Base-by-base conservation (phyloP, 1,139 yeast genomes). In the Zygosaccharomyces sapae region DNA sequence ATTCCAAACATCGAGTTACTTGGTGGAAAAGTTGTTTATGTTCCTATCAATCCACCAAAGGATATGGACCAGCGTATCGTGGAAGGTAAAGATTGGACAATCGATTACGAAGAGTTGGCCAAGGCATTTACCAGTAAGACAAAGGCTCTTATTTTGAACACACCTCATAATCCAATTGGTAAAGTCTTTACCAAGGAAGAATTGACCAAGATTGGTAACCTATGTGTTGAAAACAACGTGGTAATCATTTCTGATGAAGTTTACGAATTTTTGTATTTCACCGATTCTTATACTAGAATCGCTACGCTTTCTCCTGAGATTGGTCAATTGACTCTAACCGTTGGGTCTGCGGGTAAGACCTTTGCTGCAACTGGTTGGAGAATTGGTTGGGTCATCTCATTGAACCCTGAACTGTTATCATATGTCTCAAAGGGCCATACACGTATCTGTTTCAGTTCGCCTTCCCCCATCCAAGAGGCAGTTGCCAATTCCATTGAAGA, bases 331-430 rank as follows among this genome's bases (percentile, higher is more conserved):
- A 87, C 97, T 0, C 71, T 92, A 49, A 84, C 97, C 5, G 95
- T 92, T 16, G 97, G 97, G 0, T 87, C 96, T 27, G 98, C 97
- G 4, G 98, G 98, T 51, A 92, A 92, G 69, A 83, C 96, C 0
- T 92, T 92, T 71, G 95, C 96, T 22, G 96, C 96, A 36, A 92
- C 98, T 22, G 98, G 98, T 47, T 92, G 97, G 97, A 81, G 98
- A 72, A 79, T 92, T 46, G 98, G 98, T 45, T 92, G 95, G 92
- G 77, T 90, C 34, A 83, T 90, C 54, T 97, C 97, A 5, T 40
- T 54, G 41, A 84, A 86, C 45, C 76, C 86, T n/a, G 84, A 83
- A 22, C 73, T 90, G 57, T 75, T 92, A 60, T 81, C 83, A 55
- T 87, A 86, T 63, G 95, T 83, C 2, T 77, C 89, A 7, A 81